phyloP scores from a whole-genome alignment of 352 stramenopile genomes.

The Phytophthora quininea region DNA sequence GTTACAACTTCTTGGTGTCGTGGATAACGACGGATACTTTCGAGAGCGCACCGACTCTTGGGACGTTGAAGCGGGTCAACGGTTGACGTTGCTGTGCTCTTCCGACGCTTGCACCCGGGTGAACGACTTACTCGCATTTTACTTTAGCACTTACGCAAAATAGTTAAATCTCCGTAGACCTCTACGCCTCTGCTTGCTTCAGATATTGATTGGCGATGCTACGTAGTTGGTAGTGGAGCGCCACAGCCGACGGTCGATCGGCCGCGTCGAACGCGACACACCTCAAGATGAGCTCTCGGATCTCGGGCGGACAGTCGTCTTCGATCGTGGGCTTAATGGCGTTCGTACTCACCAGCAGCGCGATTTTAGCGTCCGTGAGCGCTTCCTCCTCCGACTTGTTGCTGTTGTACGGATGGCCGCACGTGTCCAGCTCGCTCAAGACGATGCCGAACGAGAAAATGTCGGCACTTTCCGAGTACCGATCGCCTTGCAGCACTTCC shows the following conservation, averaged over 20 bases:
- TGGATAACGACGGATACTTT: conserved; percentile 12
- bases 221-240: conserved; percentile 66
- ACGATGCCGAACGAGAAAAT: conserved; percentile 76
- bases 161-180: conserved; percentile 1
- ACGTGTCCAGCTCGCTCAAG: conserved; percentile 56
- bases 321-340: conserved; percentile 53
- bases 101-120: neutral
- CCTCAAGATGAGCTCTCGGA: conserved; percentile 46
- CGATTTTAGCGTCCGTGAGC: conserved; percentile 49
- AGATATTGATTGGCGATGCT: conserved; percentile 27
- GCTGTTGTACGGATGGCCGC: conserved; percentile 42
- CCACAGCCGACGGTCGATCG: conserved; percentile 53
- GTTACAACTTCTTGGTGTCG: too few relatives aligned
- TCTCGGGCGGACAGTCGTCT: conserved; percentile 45
- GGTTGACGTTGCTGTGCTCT: neutral
- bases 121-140: neutral
- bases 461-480: conserved; percentile 66
- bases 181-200: conserved; percentile 9
- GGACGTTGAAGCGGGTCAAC: conserved; percentile 19
- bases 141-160: too few relatives aligned
- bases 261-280: conserved; percentile 50
- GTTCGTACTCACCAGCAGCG: conserved; percentile 52
- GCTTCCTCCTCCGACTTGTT: conserved; percentile 20
- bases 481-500: conserved; percentile 62
- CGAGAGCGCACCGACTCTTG: conserved; percentile 20